Conservation (phyloP, 169 alveolate species). For the Amoebophrya sp. region DNA sequence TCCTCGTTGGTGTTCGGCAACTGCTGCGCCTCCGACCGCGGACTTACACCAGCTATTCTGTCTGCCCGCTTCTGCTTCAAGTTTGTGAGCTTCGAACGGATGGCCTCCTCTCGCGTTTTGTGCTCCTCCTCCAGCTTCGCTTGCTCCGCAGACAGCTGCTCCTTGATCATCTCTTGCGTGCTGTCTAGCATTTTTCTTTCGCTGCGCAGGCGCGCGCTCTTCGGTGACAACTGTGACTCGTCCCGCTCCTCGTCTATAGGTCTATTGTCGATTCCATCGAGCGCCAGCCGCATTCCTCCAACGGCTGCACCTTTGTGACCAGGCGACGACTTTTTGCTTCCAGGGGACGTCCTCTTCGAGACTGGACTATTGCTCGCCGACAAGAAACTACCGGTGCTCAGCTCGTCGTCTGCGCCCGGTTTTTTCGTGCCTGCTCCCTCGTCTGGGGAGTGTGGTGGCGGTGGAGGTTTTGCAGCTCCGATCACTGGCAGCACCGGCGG, state of each 20-base stretch:
- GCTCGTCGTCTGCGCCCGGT: background rate
- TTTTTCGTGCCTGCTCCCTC: too few relatives aligned
- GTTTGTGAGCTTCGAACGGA: background rate
- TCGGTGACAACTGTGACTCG: background rate
- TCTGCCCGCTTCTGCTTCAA: background rate
- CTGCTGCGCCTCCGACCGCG: background rate
- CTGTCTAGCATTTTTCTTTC: background rate
- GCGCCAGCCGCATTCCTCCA: background rate
- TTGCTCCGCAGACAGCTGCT: background rate
- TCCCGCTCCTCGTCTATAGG: background rate
- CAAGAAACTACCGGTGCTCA: background rate
- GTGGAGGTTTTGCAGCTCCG: background rate
- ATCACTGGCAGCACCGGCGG: background rate
- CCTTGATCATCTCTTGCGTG: background rate
- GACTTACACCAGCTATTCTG: background rate
- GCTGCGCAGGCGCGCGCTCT: background rate
- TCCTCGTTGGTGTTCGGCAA: background rate
- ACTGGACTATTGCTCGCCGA: background rate
- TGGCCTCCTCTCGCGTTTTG: background rate
- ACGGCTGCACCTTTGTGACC: too few relatives aligned
- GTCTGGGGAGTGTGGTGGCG: too few relatives aligned
- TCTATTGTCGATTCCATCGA: background rate
- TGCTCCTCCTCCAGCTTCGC: background rate
- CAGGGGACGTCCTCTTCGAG: background rate
- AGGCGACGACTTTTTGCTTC: background rate